Conservation (phyloP, 2,329 filamentous ascomycete species). For the Trichoderma aggressivum region DNA sequence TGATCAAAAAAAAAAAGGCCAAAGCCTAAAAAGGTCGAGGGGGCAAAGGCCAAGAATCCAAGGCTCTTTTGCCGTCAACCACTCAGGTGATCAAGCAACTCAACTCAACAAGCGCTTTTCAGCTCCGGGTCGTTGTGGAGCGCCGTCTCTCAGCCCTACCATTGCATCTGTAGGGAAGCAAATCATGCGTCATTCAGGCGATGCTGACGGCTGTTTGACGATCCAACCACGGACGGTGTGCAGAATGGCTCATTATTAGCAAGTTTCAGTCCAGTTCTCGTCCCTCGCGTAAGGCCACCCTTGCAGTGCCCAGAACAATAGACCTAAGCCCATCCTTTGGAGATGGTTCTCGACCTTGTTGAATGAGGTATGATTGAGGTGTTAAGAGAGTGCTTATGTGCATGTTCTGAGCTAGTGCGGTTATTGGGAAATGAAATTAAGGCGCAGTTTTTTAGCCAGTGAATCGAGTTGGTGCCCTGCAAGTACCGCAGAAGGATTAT, state of each 20-base stretch:
- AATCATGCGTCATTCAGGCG: neutral
- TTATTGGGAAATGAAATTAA: neutral
- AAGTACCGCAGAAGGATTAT: neutral
- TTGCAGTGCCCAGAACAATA: neutral
- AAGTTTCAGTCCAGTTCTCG: neutral
- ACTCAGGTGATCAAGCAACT: neutral
- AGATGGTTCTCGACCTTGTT: neutral
- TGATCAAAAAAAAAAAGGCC: neutral
- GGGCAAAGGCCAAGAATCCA: neutral
- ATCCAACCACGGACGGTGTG: neutral
- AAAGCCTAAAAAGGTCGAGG: neutral
- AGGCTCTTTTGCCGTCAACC: slow-evolving; percentile 1
- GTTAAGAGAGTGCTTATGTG: slow-evolving; percentile 5
- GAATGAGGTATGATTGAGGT: neutral
- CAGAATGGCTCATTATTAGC: neutral
- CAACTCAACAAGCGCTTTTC: neutral
- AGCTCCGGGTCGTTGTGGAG: neutral
- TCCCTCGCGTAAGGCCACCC: neutral
- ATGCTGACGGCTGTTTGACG: neutral
- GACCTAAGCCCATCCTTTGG: neutral
- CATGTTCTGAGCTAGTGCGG: neutral
- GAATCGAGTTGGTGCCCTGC: neutral
- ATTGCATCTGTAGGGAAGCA: neutral
- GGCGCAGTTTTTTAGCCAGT: neutral
- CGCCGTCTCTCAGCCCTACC: slow-evolving; percentile 2